Conservation (phyloP, 805 yeast species). For the Sugiyamaella valdiviana region DNA sequence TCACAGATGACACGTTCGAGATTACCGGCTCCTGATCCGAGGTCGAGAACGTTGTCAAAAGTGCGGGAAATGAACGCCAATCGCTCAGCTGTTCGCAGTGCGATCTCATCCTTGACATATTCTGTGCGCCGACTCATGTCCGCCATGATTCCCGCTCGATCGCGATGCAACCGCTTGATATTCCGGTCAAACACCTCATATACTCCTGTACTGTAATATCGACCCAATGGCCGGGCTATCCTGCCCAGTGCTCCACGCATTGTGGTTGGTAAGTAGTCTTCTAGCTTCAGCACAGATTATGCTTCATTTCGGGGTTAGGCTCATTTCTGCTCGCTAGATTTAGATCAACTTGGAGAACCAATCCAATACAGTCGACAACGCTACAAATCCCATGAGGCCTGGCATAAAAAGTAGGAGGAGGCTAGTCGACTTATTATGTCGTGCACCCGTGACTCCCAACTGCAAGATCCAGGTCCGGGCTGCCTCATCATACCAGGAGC, state of each 20-base stretch:
- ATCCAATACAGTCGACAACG: no score
- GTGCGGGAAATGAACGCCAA: slow-evolving; percentile 64
- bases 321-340: neutral
- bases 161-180: slow-evolving; percentile 56
- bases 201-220: slow-evolving; percentile 11
- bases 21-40: slow-evolving; percentile 71
- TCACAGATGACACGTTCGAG: slow-evolving; percentile 40
- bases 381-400: no score
- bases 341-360: no score
- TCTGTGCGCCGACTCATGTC: slow-evolving; percentile 54
- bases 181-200: slow-evolving; percentile 56
- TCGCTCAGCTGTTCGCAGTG: slow-evolving; percentile 65
- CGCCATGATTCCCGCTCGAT: slow-evolving; percentile 42
- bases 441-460: neutral
- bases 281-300: neutral
- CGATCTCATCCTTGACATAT: slow-evolving; percentile 69
- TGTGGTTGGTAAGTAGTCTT: neutral
- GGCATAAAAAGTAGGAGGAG: no score
- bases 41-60: slow-evolving; percentile 56
- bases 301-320: neutral
- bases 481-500: neutral
- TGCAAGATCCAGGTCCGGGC: neutral
- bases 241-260: neutral
- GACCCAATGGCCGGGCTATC: neutral
- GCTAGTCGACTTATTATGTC: no score